Evolutionary conservation across 495 filamentous ascomycete species (phyloP).

Genomic region (Umbilicaria muhlenbergii): DNA sequence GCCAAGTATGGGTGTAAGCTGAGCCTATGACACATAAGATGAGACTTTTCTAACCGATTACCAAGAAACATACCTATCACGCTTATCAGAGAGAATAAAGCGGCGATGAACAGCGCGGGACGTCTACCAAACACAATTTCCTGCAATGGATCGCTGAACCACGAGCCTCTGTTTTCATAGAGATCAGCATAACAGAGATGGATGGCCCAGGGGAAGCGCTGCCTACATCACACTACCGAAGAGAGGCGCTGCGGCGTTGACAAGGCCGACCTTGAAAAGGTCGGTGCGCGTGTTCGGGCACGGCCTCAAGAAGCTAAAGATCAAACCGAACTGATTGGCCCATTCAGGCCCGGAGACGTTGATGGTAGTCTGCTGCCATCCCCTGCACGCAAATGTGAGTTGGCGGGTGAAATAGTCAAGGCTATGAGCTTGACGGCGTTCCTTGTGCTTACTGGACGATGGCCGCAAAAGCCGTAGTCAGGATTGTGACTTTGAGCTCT

Average conservation of each 20-base stretch:
- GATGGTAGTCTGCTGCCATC: conserved; percentile 8
- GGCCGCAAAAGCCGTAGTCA: conserved; percentile 5
- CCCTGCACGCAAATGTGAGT: too few species aligned
- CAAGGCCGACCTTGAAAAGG: conserved; percentile 7
- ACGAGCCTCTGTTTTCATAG: conserved; percentile 6
- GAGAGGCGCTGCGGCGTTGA: conserved; percentile 10
- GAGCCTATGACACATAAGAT: conserved; percentile 7
- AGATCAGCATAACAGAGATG: too few species aligned
- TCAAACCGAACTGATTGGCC: not conserved
- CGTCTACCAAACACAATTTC: conserved; percentile 10
- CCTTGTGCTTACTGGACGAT: too few species aligned
- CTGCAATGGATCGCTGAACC: conserved; percentile 12
- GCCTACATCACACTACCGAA: conserved; percentile 3
- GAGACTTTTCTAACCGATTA: too few species aligned
- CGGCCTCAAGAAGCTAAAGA: not conserved
- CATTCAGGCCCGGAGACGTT: conserved; percentile 6
- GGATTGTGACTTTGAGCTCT: conserved; percentile 8
- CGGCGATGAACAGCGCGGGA: conserved; percentile 10
- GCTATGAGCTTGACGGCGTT: too few species aligned
- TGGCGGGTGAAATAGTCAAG: too few species aligned
- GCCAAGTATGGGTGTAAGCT: conserved; percentile 8
- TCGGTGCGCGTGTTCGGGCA: not conserved
- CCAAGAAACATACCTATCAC: too few species aligned
- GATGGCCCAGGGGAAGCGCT: too few species aligned
- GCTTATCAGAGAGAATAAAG: conserved; percentile 4